These are phyloP conservation scores for Globisporangium barbulae DNA, from an alignment of 352 stramenopile genomes.

Conservation along the genomic window DNA sequence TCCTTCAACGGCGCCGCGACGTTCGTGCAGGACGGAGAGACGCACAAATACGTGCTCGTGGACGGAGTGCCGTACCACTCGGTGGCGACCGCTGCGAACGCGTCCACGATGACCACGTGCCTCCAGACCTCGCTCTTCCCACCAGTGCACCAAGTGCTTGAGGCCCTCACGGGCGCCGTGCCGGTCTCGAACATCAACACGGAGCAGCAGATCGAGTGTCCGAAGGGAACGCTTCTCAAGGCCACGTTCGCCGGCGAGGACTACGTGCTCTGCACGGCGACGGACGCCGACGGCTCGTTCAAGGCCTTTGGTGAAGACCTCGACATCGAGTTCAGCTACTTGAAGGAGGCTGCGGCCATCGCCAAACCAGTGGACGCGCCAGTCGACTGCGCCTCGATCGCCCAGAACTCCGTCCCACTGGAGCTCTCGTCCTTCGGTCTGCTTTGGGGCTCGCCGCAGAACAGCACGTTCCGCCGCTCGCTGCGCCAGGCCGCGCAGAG, in stretches of 20 bases:
- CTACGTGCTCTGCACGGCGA: conserved; percentile 42
- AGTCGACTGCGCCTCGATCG: conserved; percentile 20
- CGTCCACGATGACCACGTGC: conserved; percentile 21
- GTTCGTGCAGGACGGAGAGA: conserved; percentile 28
- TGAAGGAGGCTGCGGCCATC: conserved; percentile 9
- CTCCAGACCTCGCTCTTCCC: conserved; percentile 25
- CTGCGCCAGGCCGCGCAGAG: conserved; percentile 17
- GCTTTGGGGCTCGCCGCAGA: conserved; percentile 22
- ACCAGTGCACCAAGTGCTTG: conserved; percentile 27
- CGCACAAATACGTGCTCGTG: conserved; percentile 38
- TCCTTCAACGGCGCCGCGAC: conserved; percentile 39
- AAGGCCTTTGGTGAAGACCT: conserved; percentile 43
- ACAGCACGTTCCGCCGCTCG: conserved; percentile 14
- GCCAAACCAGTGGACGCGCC: conserved; percentile 25
- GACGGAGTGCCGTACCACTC: conserved; percentile 32
- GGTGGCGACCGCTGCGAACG: conserved; percentile 17
- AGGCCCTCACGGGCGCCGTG: conserved; percentile 28
- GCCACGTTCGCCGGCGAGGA: conserved; percentile 37
- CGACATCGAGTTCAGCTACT: conserved; percentile 21
- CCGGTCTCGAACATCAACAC: conserved; percentile 32
- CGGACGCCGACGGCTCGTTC: conserved; percentile 24
- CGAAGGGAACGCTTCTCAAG: conserved; percentile 33
- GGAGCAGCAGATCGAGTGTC: conserved; percentile 39
- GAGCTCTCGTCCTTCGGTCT: conserved; percentile 21
- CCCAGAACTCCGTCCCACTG: conserved; percentile 15